These are phyloP conservation scores for Papiliotrema flavescens DNA, from an alignment of 1,284 basidiomycete species.

Conservation along the genomic window DNA sequence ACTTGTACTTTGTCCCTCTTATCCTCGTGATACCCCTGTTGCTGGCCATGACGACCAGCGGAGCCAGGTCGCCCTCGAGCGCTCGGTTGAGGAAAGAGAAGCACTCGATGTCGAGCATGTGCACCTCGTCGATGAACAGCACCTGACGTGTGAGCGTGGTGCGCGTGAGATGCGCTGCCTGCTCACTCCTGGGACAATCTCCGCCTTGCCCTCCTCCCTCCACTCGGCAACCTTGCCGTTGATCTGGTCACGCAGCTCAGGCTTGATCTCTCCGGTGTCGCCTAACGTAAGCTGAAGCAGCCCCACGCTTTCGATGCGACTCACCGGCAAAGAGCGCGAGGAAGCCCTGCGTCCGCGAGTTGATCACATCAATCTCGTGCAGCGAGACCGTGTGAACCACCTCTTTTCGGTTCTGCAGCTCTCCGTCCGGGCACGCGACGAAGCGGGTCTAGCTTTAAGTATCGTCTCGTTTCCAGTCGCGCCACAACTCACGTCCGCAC, in stretches of 20 bases:
- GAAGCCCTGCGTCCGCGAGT: slow-evolving; percentile 89
- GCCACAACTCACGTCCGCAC: slow-evolving; percentile 73
- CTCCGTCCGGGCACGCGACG: slow-evolving; percentile 95
- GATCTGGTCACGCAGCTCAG: slow-evolving; percentile 93
- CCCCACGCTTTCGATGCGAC: slow-evolving; percentile 12
- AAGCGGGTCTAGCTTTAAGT: slow-evolving; percentile 73
- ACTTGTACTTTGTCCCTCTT: slow-evolving; percentile 88
- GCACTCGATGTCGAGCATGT: slow-evolving; percentile 99
- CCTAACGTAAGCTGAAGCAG: slow-evolving; percentile 49
- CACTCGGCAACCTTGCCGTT: slow-evolving; percentile 96
- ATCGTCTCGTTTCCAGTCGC: neutral
- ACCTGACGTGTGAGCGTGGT: slow-evolving; percentile 55
- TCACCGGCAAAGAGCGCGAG: slow-evolving; percentile 63
- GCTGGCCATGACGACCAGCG: slow-evolving; percentile 96
- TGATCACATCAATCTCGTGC: slow-evolving; percentile 99
- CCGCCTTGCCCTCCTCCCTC: slow-evolving; percentile 98
- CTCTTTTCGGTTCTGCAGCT: slow-evolving; percentile 95
- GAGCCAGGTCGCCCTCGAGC: slow-evolving; percentile 87
- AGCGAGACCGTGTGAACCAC: slow-evolving; percentile 95
- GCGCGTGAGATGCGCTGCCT: neutral
- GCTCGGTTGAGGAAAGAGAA: slow-evolving; percentile 98
- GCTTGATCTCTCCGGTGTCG: slow-evolving; percentile 98
- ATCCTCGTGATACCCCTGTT: slow-evolving; percentile 94
- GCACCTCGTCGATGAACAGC: slow-evolving; percentile 90
- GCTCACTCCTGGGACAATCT: slow-evolving; percentile 92